Conservation (phyloP, 192 early-diverging fungal species). For the Backusella psychrophila region DNA sequence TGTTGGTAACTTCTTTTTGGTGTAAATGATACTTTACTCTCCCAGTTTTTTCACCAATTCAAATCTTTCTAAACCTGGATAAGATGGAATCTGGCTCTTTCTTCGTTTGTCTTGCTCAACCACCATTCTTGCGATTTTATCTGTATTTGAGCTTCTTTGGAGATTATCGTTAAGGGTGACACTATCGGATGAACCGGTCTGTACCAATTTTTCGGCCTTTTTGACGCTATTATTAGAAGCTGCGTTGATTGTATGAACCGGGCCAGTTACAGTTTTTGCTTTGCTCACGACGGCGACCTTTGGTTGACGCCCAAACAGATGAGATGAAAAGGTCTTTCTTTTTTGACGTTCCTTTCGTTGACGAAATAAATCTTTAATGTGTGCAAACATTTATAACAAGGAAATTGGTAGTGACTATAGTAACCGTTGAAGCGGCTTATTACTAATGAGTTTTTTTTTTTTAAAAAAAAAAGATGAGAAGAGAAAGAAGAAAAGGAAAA, state of each 20-base stretch:
- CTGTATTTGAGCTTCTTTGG: not conserved
- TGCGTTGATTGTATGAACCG: not conserved
- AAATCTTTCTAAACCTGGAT: constrained; percentile 61
- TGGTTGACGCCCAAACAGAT: not conserved
- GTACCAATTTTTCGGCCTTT: constrained; percentile 1
- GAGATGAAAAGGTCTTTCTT: not conserved
- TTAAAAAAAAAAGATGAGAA: not conserved
- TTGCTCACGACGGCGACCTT: not conserved
- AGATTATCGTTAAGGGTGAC: not conserved
- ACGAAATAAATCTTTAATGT: constrained; percentile 16
- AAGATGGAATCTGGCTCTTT: constrained; percentile 17
- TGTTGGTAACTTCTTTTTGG: not conserved
- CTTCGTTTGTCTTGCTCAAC: constrained; percentile 17
- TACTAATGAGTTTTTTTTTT: no score
- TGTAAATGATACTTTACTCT: constrained; percentile 50
- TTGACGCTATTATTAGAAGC: not conserved
- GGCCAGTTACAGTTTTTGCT: not conserved
- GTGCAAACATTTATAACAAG: not conserved
- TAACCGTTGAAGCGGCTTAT: not conserved
- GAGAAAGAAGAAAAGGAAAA: not conserved
- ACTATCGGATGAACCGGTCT: constrained; percentile 2
- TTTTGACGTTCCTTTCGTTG: constrained; percentile 10
- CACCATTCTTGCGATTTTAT: not conserved
- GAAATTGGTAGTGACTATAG: not conserved
- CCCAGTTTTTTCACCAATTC: constrained; percentile 62